Evolutionary conservation across 768 basidiomycete species (phyloP).

Genomic region (Mycena belliarum): DNA sequence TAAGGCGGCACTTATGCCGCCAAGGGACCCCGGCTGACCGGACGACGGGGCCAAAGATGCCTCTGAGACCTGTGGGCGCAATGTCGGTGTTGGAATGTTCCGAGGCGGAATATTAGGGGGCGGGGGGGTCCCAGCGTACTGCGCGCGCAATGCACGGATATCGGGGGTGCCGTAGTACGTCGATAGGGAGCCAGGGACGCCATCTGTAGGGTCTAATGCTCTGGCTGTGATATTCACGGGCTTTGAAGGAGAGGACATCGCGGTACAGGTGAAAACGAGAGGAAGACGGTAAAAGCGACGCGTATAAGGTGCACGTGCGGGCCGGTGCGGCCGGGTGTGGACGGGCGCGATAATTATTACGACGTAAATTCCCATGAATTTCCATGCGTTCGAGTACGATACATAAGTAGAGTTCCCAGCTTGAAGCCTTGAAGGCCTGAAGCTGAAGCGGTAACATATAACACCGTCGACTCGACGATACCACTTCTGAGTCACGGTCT

Average conservation of each 20-base stretch:
- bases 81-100: slow-evolving; percentile 23
- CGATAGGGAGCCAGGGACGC: slow-evolving; percentile 29
- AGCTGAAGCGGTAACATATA: too few species aligned
- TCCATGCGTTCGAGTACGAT: too few species aligned
- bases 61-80: slow-evolving; percentile 19
- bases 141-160: slow-evolving; percentile 62
- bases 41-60: slow-evolving; percentile 18
- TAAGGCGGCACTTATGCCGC: slow-evolving; percentile 42
- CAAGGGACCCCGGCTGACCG: slow-evolving; percentile 21
- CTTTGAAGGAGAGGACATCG: slow-evolving; percentile 58
- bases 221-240: slow-evolving; percentile 51
- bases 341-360: too few species aligned
- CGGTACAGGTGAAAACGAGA: slow-evolving; percentile 16
- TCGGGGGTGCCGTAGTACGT: slow-evolving; percentile 63
- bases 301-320: slow-evolving; percentile 7
- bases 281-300: not conserved
- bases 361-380: too few species aligned
- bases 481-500: too few species aligned
- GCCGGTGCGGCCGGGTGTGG: too few species aligned
- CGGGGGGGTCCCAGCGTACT: slow-evolving; percentile 60
- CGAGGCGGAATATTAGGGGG: slow-evolving; percentile 58
- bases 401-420: too few species aligned
- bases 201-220: slow-evolving; percentile 23
- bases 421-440: too few species aligned
- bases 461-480: too few species aligned